These are phyloP conservation scores for Oenanthe javanica DNA, from an alignment of 140 eudicot species.

Conservation along the genomic window DNA sequence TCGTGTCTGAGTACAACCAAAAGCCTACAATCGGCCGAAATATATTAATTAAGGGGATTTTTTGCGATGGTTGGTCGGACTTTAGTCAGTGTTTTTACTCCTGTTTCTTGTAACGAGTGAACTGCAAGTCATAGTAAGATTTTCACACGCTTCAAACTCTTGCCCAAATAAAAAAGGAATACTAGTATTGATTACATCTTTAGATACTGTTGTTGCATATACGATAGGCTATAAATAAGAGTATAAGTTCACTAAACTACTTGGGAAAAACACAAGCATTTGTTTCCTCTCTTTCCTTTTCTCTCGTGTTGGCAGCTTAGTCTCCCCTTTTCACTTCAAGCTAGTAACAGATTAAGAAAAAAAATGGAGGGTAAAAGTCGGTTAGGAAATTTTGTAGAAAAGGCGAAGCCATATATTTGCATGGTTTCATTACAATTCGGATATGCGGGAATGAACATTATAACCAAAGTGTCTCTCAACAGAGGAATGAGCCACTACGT, in stretches of 20 bases:
- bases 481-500: constrained; percentile 31
- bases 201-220: background rate
- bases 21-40: too few relatives aligned
- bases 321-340: constrained; percentile 2
- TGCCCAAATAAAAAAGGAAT: background rate
- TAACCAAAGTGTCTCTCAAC: constrained; percentile 23
- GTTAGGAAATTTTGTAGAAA: background rate
- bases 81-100: too few relatives aligned
- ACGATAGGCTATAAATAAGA: constrained; percentile 1
- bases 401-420: constrained; percentile 21
- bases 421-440: constrained; percentile 30
- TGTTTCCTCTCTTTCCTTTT: background rate
- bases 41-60: too few relatives aligned
- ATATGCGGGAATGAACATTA: constrained; percentile 29
- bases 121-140: background rate
- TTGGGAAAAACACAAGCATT: background rate
- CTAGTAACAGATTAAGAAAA: background rate
- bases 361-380: constrained; percentile 6
- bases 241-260: background rate
- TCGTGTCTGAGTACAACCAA: too few relatives aligned
- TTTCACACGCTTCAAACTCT: constrained; percentile 4
- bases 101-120: background rate
- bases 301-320: background rate
- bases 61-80: too few relatives aligned
- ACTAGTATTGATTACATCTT: background rate